A percentile compares a stretch with the other conserved stretches of the same genome.
Evolutionary conservation across 2,329 filamentous ascomycete genomes (phyloP).

Genomic region (Ustulina deusta): DNA sequence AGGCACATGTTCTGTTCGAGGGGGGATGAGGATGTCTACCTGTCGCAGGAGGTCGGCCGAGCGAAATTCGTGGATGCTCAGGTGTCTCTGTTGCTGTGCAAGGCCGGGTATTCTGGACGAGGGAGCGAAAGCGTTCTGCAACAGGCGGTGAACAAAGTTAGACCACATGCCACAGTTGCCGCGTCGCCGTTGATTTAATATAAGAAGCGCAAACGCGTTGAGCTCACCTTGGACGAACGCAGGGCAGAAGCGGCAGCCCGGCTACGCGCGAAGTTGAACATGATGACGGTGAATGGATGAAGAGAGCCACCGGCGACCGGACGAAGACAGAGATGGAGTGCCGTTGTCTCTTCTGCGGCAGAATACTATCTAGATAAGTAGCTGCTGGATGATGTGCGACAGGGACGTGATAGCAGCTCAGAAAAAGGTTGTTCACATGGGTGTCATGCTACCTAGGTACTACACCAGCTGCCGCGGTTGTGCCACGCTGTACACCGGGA

Average conservation of each 20-base stretch:
- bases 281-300: conserved; percentile 58
- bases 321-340: conserved; percentile 26
- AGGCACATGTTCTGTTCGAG: conserved; percentile 31
- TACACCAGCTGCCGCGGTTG: conserved; percentile 12
- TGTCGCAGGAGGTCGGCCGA: conserved; percentile 89
- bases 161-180: conserved; percentile 10
- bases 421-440: conserved; percentile 42
- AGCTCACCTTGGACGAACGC: conserved; percentile 78
- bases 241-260: conserved; percentile 84
- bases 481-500: conserved; percentile 1
- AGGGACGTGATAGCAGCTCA: conserved; percentile 21
- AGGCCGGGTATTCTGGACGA: conserved; percentile 71
- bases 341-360: conserved; percentile 25
- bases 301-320: conserved; percentile 7
- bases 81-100: conserved; percentile 83
- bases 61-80: conserved; percentile 98
- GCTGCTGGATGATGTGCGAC: no score
- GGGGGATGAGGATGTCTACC: conserved; percentile 58
- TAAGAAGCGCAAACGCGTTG: conserved; percentile 5
- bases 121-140: conserved; percentile 57
- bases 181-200: not conserved
- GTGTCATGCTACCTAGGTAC: conserved; percentile 6
- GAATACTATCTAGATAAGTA: conserved; percentile 3
- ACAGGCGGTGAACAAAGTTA: conserved; percentile 11
- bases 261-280: conserved; percentile 90